Conservation (phyloP, 805 yeast genomes). For the Zygosaccharomyces gambellarensis region DNA sequence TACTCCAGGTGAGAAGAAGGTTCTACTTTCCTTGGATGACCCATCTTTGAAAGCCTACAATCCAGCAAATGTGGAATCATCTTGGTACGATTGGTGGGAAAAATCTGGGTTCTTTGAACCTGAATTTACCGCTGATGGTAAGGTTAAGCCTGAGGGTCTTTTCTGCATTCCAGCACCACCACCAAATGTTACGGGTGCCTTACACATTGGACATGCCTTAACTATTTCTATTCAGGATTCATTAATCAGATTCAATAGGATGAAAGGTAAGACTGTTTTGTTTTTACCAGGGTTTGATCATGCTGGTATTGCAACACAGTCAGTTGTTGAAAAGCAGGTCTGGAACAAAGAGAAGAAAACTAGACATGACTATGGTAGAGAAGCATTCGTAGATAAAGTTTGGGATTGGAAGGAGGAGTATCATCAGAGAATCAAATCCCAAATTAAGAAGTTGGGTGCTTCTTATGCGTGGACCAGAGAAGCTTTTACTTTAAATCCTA, state of each 20-base stretch:
- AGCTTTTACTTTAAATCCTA: slow-evolving; percentile 85
- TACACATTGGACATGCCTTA: slow-evolving; percentile 97
- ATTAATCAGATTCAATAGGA: slow-evolving; percentile 87
- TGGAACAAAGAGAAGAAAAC: slow-evolving; percentile 86
- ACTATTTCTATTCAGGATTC: slow-evolving; percentile 94
- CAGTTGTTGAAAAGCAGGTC: slow-evolving; percentile 93
- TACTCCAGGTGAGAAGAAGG: slow-evolving; percentile 84
- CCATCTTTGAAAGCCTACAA: slow-evolving; percentile 91
- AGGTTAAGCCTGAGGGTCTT: slow-evolving; percentile 71
- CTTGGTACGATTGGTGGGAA: slow-evolving; percentile 98
- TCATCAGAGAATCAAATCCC: slow-evolving; percentile 78
- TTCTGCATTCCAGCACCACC: slow-evolving; percentile 98
- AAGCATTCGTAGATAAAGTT: slow-evolving; percentile 76
- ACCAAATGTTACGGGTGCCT: slow-evolving; percentile 97
- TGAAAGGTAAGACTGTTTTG: slow-evolving; percentile 92
- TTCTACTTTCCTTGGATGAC: slow-evolving; percentile 80
- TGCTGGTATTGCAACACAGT: slow-evolving; percentile 98
- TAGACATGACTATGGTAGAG: slow-evolving; percentile 94
- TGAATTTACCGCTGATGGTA: slow-evolving; percentile 68
- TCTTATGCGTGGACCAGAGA: slow-evolving; percentile 96
- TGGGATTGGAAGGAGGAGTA: slow-evolving; percentile 99
- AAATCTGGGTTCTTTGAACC: slow-evolving; percentile 85
- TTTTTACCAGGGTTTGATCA: slow-evolving; percentile 97
- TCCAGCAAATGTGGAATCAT: slow-evolving; percentile 88
- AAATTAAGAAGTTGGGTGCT: slow-evolving; percentile 85